Percentiles rank a stretch among this genome's conserved stretches.
Evolutionary conservation across 1,139 yeast genomes (phyloP).

Genomic region (Pichiaceae sp.): DNA sequence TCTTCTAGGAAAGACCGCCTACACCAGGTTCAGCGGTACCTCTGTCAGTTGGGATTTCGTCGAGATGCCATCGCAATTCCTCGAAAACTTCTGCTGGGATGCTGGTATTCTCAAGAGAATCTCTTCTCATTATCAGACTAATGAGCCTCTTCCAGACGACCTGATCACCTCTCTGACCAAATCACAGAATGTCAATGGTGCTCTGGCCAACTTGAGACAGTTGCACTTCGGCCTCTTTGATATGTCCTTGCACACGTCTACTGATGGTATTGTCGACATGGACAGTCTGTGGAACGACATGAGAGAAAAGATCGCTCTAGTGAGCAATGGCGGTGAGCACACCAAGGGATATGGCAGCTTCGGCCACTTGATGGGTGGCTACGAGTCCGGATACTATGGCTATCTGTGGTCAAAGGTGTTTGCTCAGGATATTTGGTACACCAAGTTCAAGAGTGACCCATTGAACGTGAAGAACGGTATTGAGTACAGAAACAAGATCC

Average conservation of each 20-base stretch:
- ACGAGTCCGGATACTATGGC: conserved; percentile 82
- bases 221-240: conserved; percentile 73
- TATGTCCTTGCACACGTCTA: conserved; percentile 55
- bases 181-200: conserved; percentile 73
- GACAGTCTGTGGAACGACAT: conserved; percentile 53
- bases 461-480: conserved; percentile 54
- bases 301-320: conserved; percentile 49
- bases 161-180: conserved; percentile 52
- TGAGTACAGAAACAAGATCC: conserved; percentile 59
- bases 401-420: conserved; percentile 80
- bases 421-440: conserved; percentile 74
- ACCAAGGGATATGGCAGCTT: conserved; percentile 69
- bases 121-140: conserved; percentile 54
- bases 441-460: conserved; percentile 63
- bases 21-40: conserved; percentile 67
- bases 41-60: conserved; percentile 78
- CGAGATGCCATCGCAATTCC: conserved; percentile 84
- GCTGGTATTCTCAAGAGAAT: conserved; percentile 47
- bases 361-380: conserved; percentile 80
- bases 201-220: conserved; percentile 63
- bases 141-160: conserved; percentile 49
- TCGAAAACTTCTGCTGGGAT: conserved; percentile 87
- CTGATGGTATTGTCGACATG: conserved; percentile 37
- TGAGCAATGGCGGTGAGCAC: conserved; percentile 44
- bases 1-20: conserved; percentile 56